Base-by-base conservation (phyloP, 306 rosid species). In the Acacia acuminata region DNA sequence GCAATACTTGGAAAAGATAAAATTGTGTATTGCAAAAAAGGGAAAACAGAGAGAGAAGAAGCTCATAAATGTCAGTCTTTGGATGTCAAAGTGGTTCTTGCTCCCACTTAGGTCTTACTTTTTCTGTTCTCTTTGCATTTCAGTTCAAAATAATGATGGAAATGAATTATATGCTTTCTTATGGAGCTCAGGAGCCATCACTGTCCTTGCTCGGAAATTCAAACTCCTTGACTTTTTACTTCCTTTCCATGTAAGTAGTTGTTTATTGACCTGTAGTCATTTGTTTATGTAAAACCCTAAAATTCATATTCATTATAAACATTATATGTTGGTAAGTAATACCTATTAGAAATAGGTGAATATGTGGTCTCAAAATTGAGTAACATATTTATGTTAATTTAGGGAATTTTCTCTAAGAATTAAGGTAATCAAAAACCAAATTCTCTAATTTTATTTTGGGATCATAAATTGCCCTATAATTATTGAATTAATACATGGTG, bases 121-220 rank as follows among this genome's bases (percentile, higher is more conserved):
- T n/a, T 22, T 58, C 82, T 81, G 58, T 81, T 77, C 27, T 56
- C 80, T 88, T 13, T 64, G 32, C 77, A 65, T 84, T 75, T 88
- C 92, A 96, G 99, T 19, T 40, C 76, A 93, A 45, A 89, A 19
- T 92, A 77, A 87, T 91, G 97, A 70, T 92, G 90, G 99, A 96
- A 71, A 50, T 96, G 88, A 91, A 96, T 90, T 93, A 93, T 84
- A 96, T 96, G 98, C 84, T 96, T 38, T 71, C 76, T 44, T 71
- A 71, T 45, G 76, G 76, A 71, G 76, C 76, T 71, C 30, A n/a
- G n/a, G 40, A 71, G 27, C 76, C 76, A 14, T 71, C 76, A 25
- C 58, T 71, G n/a, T 71, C n/a, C 40, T 71, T 71, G 76, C 76
- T 71, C 58, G 89, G 93, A 88, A 89, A 80, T 96, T 93, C 86